Percentiles rank a stretch among this genome's conserved stretches.
These are phyloP conservation scores for Irpex lacteus DNA, from an alignment of 1,284 basidiomycete genomes.

Conservation along the genomic window DNA sequence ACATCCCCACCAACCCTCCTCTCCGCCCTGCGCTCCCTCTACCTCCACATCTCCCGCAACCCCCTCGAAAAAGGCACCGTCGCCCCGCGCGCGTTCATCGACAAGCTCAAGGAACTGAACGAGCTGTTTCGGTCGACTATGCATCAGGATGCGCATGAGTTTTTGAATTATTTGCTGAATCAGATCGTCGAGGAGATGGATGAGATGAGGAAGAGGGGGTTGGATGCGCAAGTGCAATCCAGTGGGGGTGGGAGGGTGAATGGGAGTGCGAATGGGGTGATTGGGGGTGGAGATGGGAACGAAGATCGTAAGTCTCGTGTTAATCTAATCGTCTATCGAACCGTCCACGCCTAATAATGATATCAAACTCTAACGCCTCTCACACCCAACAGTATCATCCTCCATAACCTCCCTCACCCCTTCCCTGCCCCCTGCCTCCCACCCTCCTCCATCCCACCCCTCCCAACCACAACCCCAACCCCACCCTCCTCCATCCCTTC, in stretches of 20 bases:
- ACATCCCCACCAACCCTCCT: constrained; percentile 76
- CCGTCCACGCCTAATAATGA: too few species aligned
- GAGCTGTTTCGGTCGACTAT: constrained; percentile 82
- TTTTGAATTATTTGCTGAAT: constrained; percentile 93
- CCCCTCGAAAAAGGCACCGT: constrained; percentile 80
- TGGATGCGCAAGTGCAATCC: constrained; percentile 17
- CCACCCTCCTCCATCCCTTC: constrained; percentile 17
- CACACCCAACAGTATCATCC: constrained; percentile 42
- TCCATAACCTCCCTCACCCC: constrained; percentile 55
- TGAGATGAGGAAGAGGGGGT: constrained; percentile 51
- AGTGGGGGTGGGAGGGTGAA: constrained; percentile 8
- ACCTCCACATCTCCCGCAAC: constrained; percentile 76
- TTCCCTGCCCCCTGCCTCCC: constrained; percentile 18
- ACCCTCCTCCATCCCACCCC: background rate
- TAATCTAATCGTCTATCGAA: too few species aligned
- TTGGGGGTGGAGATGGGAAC: background rate
- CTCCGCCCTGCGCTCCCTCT: constrained; percentile 89
- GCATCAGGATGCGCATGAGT: constrained; percentile 98
- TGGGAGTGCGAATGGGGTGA: constrained; percentile 11
- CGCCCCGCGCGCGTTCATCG: constrained; percentile 85
- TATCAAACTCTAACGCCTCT: background rate
- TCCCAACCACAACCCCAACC: too few species aligned
- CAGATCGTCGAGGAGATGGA: constrained; percentile 92
- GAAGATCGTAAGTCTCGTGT: constrained; percentile 31
- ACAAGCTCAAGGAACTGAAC: constrained; percentile 87